phyloP scores from a whole-genome alignment of 352 stramenopile species.

The Phytophthora palmivora region DNA sequence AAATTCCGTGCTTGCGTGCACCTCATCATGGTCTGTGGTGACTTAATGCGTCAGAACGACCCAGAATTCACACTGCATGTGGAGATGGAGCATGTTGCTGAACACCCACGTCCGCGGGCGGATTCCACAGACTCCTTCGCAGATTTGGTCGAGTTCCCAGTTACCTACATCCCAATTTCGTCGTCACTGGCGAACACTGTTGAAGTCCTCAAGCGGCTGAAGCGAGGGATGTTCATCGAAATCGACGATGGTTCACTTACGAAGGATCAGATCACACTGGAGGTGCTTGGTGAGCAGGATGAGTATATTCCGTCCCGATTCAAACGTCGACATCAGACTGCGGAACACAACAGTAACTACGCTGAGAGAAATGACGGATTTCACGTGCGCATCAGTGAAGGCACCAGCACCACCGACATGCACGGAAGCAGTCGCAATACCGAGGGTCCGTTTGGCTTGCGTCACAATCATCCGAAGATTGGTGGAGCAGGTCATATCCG shows the following conservation, averaged over 20 bases:
- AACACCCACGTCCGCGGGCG: slow-evolving; percentile 42
- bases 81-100: slow-evolving; percentile 27
- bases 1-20: slow-evolving; percentile 75
- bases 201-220: slow-evolving; percentile 58
- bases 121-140: slow-evolving; percentile 50
- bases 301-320: slow-evolving; percentile 59
- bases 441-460: slow-evolving; percentile 53
- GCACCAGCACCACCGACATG: slow-evolving; percentile 29
- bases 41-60: slow-evolving; percentile 61
- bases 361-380: slow-evolving; percentile 34
- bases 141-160: slow-evolving; percentile 65
- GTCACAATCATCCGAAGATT: slow-evolving; percentile 52
- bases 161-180: slow-evolving; percentile 74
- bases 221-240: slow-evolving; percentile 64
- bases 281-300: slow-evolving; percentile 71
- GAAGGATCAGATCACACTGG: slow-evolving; percentile 79
- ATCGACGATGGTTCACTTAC: slow-evolving; percentile 83
- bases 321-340: slow-evolving; percentile 26
- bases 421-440: slow-evolving; percentile 17
- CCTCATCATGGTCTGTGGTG: slow-evolving; percentile 51
- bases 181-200: slow-evolving; percentile 61
- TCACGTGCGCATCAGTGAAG: slow-evolving; percentile 56
- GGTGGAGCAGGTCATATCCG: slow-evolving; percentile 66
- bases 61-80: slow-evolving; percentile 56
- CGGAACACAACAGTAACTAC: slow-evolving; percentile 10